Base-by-base conservation (phyloP, 345 rosid genomes). In the Ricinus communis region DNA sequence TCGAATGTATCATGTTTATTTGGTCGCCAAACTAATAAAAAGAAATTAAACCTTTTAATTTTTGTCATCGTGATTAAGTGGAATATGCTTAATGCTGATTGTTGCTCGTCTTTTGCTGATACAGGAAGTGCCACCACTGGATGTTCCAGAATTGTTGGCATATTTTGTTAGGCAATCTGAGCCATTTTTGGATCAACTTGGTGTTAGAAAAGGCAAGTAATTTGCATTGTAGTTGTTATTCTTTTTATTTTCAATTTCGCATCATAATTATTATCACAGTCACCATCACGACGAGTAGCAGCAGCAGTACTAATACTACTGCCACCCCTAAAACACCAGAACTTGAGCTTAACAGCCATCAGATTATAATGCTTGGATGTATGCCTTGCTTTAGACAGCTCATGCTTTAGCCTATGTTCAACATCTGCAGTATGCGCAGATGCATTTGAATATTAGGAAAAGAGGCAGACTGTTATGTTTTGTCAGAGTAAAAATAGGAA, bases 161-260 rank as follows among this genome's bases (percentile, higher is more conserved):
- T 84, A 77, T 82, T 85, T 92, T 82, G 97, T 92, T 76, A 86
- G 92, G 71, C 97, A 92, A 69, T 92, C 97, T 45, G 97, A 78
- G 70, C 96, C 97, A 10, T 86, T 92, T 86, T 79, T 95, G 78
- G 97, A 95, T 84, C 97, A 95, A 73, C 84, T 95, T 72, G 97
- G 97, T 55, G 85, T 92, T 41, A 83, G 88, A 77, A 89, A 76
- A 80, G 99, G 97, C 74, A 80, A 82, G 84, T 67, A 45, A 5
- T 25, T 18, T 62, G 12, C 55, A 27, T 30, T 66, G 31, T 70
- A 63, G n/a, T 13, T 28, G n/a, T 30, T 58, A 8, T 58, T 58
- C 9, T 45, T 57, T 14, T 55, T 60, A 43, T 43, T 43, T 12
- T 4, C 14, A 43, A 43, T 43, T 9, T 43, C 11, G 4, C 8